A percentile compares a stretch with the other conserved stretches of the same genome.
These are phyloP conservation scores for Pleurotus giganteus DNA, from an alignment of 768 basidiomycete species.

Conservation along the genomic window DNA sequence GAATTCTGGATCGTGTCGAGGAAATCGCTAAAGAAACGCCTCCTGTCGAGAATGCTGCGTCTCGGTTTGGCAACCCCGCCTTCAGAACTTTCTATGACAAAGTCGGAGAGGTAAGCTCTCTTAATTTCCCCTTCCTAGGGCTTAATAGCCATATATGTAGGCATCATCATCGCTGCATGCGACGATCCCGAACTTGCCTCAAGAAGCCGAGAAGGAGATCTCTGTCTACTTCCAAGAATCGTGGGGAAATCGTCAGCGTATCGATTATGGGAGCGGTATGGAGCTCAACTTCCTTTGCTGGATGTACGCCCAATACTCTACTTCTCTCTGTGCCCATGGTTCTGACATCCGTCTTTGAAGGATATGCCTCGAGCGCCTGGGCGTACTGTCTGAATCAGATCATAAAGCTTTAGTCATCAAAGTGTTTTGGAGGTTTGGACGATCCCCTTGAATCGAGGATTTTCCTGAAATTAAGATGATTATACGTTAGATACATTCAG, in stretches of 20 bases:
- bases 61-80: slow-evolving; percentile 96
- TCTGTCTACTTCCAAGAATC: slow-evolving; percentile 79
- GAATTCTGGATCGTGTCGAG: slow-evolving; percentile 66
- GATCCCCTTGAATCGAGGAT: background rate
- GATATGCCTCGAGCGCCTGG: slow-evolving; percentile 74
- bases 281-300: slow-evolving; percentile 97
- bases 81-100: slow-evolving; percentile 91
- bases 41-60: slow-evolving; percentile 85
- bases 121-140: background rate
- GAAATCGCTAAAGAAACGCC: slow-evolving; percentile 68
- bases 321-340: background rate
- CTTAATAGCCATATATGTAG: slow-evolving; percentile 29
- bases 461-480: slow-evolving; percentile 24
- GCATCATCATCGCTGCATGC: slow-evolving; percentile 56
- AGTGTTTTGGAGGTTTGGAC: slow-evolving; percentile 82
- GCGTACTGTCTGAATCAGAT: slow-evolving; percentile 61
- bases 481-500: slow-evolving; percentile 72
- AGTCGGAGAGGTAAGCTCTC: slow-evolving; percentile 55
- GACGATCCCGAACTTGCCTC: slow-evolving; percentile 53
- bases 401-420: slow-evolving; percentile 72
- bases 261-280: slow-evolving; percentile 99
- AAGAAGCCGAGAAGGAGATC: slow-evolving; percentile 63
- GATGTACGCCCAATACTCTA: slow-evolving; percentile 58
- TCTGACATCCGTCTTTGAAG: slow-evolving; percentile 43
- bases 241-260: slow-evolving; percentile 90